Evolutionary conservation across 495 filamentous ascomycete species (phyloP), one percentile per base, ranked within the genome.

Genomic region (Sphaerosporella brunnea): DNA sequence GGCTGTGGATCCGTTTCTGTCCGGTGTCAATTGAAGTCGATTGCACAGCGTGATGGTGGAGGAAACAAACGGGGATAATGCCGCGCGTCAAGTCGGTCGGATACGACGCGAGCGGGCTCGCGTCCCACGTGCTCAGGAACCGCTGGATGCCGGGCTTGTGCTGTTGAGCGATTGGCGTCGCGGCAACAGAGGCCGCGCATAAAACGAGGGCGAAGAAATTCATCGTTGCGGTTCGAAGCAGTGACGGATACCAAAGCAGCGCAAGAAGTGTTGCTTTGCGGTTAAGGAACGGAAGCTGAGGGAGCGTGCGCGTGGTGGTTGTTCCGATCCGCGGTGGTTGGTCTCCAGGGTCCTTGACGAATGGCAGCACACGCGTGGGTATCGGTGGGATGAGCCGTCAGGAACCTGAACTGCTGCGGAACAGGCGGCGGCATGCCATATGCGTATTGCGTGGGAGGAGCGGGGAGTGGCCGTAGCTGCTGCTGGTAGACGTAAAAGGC

Each of bases 61-160:
- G 15, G 8, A 7, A 21, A 44, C 45, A 21, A 49, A 60, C 56
- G 18, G 58, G 58, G 41, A 51, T 40, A 26, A 59, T 58, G n/a
- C 50, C 54, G 23, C 56, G 37, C n/a, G 56, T 59, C 53, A 84
- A 78, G 63, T 85, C 78, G 0, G 82, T 84, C 0, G 82, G 80
- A 62, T 83, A 88, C 56, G 69, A 72, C 3, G 69, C 63, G 3
- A 51, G 46, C 4, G 50, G 43, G 9, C 35, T 49, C 19, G 30
- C 24, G 3, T 41, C 34, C 48, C 47, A 59, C 35, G 23, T 40
- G 13, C 39, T 26, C 28, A 59, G 36, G 15, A 54, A 47, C 15
- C 54, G 32, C 35, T 58, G 51, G 16, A 59, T 51, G 13, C 45
- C 51, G 18, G 19, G 37, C 2, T 10, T 19, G 10, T 20, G 1